Base-by-base conservation (phyloP, 768 basidiomycete genomes). In the Pulveroboletus sp. region DNA sequence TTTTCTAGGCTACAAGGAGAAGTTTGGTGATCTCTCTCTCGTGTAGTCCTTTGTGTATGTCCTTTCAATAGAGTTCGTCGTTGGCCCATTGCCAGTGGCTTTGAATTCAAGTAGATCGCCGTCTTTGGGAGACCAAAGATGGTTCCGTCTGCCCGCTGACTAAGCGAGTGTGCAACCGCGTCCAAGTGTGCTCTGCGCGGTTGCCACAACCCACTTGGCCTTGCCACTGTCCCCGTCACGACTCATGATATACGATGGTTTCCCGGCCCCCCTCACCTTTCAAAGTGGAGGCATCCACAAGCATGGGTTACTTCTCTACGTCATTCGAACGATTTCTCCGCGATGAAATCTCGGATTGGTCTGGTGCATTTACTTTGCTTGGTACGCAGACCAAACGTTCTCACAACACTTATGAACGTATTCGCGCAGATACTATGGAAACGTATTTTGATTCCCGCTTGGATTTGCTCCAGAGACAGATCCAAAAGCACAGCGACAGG, bases 381-480 rank as follows among this genome's bases (percentile, higher is more conserved):
- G 93, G 92, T 92, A 62, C 50, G 79, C 67, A 39, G 46, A 31
- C 28, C 3, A 26, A 14, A 28, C 45, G 50, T 24, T 21, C 15
- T 18, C 14, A 15, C 9, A 6, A 11, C 38, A 1, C 37, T 46
- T 8, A 46, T 43, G 26, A 52, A 46, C n/a, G 33, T 7, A 18
- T 39, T 24, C 17, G 6, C 6, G 11, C 60, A 94, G 93, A 96
- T 69, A 95, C 93, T 8, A 74, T 93, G 66, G 93, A 96, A 70
- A 96, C 93, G 0, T 96, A 87, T 64, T 95, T 93, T 65, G 93
- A 97, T 71, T 92, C 93, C 1, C 85, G 89, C 64, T 73, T 89
- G 55, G 89, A 89, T 64, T 75, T 91, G 14, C 69, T 89, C 4
- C 89, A 95, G 66, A 83, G 93, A 37, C 83, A 82, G 50, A 77